Conservation (phyloP, 306 rosid species). For the Pyrus bretschneideri region DNA sequence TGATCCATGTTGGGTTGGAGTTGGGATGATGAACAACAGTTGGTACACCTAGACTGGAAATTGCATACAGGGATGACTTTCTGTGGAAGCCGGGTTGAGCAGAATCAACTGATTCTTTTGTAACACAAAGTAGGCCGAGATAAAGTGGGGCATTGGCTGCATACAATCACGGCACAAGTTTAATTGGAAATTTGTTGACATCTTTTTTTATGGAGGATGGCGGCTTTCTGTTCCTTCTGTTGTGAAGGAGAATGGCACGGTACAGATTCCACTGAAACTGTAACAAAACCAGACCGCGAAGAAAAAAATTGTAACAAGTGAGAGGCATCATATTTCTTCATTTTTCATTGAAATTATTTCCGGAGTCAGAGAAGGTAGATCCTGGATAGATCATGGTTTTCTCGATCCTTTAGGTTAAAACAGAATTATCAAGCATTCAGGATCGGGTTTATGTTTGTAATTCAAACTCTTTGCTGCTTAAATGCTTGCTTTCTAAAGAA, state of each 20-base stretch:
- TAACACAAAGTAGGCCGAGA: neutral
- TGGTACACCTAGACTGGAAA: neutral
- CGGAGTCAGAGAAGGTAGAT: no score
- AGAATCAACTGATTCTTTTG: neutral
- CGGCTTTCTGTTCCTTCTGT: neutral
- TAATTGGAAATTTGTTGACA: neutral
- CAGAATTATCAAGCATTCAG: neutral
- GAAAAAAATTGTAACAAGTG: neutral
- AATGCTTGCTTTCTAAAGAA: neutral
- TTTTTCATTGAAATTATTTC: neutral
- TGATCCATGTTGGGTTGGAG: slow-evolving; percentile 32
- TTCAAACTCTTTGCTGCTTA: neutral
- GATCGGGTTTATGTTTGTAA: neutral
- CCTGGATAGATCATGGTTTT: neutral
- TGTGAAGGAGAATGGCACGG: neutral
- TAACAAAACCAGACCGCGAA: neutral
- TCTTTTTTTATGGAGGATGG: slow-evolving; percentile 8
- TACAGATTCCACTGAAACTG: neutral
- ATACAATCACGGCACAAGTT: neutral
- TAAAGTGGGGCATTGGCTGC: slow-evolving; percentile 5
- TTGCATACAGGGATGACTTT: neutral
- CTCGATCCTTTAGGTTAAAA: neutral
- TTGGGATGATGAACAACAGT: slow-evolving; percentile 9
- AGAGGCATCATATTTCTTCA: neutral
- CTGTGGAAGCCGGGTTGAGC: neutral